Evolutionary conservation across 1,139 yeast genomes (phyloP).

Genomic region (Lizanozyma gosingica): DNA sequence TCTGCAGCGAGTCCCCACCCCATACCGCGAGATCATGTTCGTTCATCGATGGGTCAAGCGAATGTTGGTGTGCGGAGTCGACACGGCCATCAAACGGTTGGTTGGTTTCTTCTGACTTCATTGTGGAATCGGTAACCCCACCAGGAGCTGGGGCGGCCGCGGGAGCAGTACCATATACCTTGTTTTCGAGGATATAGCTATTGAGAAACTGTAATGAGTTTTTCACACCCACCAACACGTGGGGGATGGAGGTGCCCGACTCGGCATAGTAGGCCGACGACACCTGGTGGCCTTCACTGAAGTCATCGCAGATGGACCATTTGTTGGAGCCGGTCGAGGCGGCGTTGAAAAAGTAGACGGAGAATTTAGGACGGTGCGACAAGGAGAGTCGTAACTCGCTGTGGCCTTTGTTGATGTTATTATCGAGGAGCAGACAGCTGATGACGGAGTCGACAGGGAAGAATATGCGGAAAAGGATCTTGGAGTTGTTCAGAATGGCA

Average conservation of each 20-base stretch:
- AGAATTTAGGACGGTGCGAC: slow-evolving; percentile 61
- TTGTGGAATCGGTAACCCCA: neutral
- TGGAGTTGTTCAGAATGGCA: slow-evolving; percentile 57
- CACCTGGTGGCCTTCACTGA: slow-evolving; percentile 75
- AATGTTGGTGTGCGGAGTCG: slow-evolving; percentile 2
- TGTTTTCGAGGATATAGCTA: slow-evolving; percentile 42
- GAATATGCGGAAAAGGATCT: slow-evolving; percentile 61
- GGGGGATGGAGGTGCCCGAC: slow-evolving; percentile 43
- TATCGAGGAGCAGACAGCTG: slow-evolving; percentile 40
- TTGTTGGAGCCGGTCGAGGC: slow-evolving; percentile 46
- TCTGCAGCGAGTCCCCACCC: neutral
- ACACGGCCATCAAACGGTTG: slow-evolving; percentile 1
- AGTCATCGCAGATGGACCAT: slow-evolving; percentile 79
- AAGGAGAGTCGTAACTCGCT: slow-evolving; percentile 46
- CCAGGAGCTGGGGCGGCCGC: neutral
- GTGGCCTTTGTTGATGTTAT: slow-evolving; percentile 31
- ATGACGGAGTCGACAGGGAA: slow-evolving; percentile 46
- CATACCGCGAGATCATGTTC: neutral
- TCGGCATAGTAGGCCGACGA: slow-evolving; percentile 54
- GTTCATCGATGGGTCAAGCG: slow-evolving; percentile 3
- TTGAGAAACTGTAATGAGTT: slow-evolving; percentile 44
- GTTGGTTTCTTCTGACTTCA: neutral
- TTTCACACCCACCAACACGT: slow-evolving; percentile 45
- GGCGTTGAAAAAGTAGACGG: slow-evolving; percentile 57
- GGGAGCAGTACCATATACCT: slow-evolving; percentile 4